A percentile compares a stretch with the other conserved stretches of the same genome.
phyloP scores from a whole-genome alignment of 2,329 filamentous ascomycete species.

The Neoascochyta sp. region DNA sequence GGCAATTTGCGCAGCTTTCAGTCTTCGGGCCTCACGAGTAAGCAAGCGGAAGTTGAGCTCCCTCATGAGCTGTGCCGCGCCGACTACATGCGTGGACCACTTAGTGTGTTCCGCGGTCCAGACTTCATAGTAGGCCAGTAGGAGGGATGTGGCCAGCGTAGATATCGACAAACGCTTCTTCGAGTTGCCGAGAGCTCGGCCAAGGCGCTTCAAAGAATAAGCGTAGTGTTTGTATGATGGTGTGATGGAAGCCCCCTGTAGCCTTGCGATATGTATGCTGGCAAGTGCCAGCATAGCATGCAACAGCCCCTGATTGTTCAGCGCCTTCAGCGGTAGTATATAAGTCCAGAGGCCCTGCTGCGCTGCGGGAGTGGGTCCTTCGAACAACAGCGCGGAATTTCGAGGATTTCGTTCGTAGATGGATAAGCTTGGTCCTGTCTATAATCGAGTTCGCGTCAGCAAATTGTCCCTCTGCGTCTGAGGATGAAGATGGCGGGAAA shows the following conservation, averaged over 20 bases:
- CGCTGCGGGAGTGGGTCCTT: slow-evolving; percentile 35
- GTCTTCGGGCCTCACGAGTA: slow-evolving; percentile 65
- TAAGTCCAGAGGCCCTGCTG: slow-evolving; percentile 59
- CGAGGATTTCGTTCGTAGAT: slow-evolving; percentile 80
- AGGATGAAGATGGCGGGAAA: too few species aligned
- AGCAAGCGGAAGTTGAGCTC: slow-evolving; percentile 77
- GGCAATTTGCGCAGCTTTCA: slow-evolving; percentile 52
- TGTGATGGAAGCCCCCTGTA: slow-evolving; percentile 69
- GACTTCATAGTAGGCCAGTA: slow-evolving; percentile 90
- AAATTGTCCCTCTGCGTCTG: too few species aligned
- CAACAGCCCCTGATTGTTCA: slow-evolving; percentile 80
- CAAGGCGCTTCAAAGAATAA: slow-evolving; percentile 73
- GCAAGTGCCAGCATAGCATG: slow-evolving; percentile 87
- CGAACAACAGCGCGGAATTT: slow-evolving; percentile 66
- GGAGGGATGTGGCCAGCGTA: slow-evolving; percentile 80
- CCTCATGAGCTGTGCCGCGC: slow-evolving; percentile 73
- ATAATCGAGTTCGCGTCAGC: slow-evolving; percentile 4
- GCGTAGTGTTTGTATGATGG: slow-evolving; percentile 91
- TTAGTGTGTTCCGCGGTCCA: slow-evolving; percentile 92
- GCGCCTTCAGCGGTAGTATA: slow-evolving; percentile 72
- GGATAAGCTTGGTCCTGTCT: slow-evolving; percentile 77
- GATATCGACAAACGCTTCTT: slow-evolving; percentile 68
- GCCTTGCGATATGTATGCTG: slow-evolving; percentile 80
- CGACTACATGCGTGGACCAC: slow-evolving; percentile 89
- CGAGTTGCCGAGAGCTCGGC: slow-evolving; percentile 69